Evolutionary conservation across 768 basidiomycete genomes (phyloP).

Genomic region (Mycena metata): DNA sequence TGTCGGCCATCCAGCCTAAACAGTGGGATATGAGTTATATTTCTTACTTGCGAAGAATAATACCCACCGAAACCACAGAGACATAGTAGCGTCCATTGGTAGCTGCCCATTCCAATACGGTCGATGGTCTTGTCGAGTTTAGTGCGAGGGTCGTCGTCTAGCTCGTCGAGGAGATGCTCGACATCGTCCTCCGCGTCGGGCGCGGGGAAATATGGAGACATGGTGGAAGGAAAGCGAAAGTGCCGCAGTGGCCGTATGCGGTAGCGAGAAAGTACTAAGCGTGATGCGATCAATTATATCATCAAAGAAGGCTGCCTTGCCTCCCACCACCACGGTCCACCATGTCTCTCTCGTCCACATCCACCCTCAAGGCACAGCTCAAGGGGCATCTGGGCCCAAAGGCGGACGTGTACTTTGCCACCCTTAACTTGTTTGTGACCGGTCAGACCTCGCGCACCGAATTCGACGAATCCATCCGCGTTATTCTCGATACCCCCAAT

Average conservation of each 20-base stretch:
- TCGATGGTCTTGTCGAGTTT: constrained; percentile 88
- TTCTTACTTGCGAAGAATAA: not conserved
- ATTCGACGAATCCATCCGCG: constrained; percentile 79
- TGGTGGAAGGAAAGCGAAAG: not conserved
- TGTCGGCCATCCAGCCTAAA: constrained; percentile 93
- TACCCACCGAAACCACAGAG: constrained; percentile 90
- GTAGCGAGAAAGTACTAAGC: no score
- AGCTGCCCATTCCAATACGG: constrained; percentile 91
- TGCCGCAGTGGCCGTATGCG: no score
- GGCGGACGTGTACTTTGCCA: constrained; percentile 70
- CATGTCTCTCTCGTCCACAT: constrained; percentile 85
- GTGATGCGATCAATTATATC: no score
- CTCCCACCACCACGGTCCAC: no score
- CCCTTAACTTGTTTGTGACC: constrained; percentile 75
- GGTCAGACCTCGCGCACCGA: constrained; percentile 79
- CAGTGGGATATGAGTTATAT: constrained; percentile 4
- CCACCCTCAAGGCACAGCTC: constrained; percentile 79
- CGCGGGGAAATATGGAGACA: constrained; percentile 35
- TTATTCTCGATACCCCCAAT: constrained; percentile 69
- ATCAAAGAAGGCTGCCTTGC: no score
- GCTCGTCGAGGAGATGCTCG: constrained; percentile 30
- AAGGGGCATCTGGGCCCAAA: constrained; percentile 71
- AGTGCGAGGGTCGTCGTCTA: constrained; percentile 27
- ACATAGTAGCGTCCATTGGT: constrained; percentile 86
- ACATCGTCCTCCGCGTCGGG: constrained; percentile 29